phyloP scores from a whole-genome alignment of 495 filamentous ascomycete species.

The Amphirosellinia nigrospora region DNA sequence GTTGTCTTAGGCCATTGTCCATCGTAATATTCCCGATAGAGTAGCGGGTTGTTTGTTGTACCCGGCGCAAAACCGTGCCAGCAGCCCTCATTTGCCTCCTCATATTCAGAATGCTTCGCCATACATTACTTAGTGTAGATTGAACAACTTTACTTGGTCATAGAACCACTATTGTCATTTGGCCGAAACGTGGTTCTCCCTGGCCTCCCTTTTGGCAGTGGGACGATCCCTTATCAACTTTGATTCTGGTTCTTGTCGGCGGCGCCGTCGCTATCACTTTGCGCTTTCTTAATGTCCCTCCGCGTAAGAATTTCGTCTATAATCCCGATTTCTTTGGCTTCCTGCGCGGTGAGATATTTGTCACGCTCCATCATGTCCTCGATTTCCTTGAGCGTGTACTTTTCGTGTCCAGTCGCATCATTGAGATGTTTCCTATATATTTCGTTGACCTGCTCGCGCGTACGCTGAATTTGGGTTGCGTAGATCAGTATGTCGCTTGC shows the following conservation, averaged over 20 bases:
- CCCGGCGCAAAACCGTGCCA: no score
- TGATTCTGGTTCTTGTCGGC: constrained; percentile 14
- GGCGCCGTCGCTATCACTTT: constrained; percentile 29
- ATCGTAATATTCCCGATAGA: neutral
- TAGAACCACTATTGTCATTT: neutral
- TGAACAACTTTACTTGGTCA: neutral
- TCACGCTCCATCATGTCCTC: constrained; percentile 97
- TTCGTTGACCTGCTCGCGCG: constrained; percentile 83
- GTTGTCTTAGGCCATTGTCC: neutral
- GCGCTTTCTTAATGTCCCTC: constrained; percentile 47
- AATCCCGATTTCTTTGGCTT: constrained; percentile 88
- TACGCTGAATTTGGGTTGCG: constrained; percentile 92
- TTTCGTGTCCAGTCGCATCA: constrained; percentile 65
- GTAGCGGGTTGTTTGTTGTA: neutral
- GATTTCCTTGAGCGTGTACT: constrained; percentile 72
- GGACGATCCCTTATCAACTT: neutral
- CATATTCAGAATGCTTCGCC: neutral
- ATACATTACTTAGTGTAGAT: neutral
- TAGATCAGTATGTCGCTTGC: constrained; percentile 95
- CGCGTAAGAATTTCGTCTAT: constrained; percentile 81
- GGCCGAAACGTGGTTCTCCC: neutral
- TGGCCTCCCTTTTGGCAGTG: neutral
- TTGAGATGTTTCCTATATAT: constrained; percentile 90
- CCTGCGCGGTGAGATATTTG: constrained; percentile 87
- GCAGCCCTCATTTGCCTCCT: neutral